phyloP scores from a whole-genome alignment of 768 basidiomycete genomes.

The Pleurotus giganteus region DNA sequence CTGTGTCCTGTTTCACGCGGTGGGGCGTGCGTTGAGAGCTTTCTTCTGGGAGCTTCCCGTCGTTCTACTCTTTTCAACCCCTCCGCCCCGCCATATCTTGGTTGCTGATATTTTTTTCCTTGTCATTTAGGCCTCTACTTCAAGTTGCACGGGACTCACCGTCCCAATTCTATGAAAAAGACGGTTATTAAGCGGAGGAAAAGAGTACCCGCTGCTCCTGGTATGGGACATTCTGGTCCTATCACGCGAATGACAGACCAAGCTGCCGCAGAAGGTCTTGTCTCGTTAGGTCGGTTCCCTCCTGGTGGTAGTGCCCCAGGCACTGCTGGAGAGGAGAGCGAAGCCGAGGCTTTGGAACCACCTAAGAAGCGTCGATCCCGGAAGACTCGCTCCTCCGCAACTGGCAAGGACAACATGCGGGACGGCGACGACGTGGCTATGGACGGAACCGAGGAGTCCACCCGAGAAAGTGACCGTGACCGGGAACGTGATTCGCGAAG shows the following conservation, averaged over 20 bases:
- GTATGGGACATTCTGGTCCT: conserved; percentile 24
- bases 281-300: conserved; percentile 67
- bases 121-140: conserved; percentile 88
- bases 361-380: conserved; percentile 61
- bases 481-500: conserved; percentile 6
- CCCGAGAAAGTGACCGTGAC: conserved; percentile 20
- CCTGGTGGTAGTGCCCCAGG: conserved; percentile 30
- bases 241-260: conserved; percentile 66
- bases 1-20: conserved; percentile 11
- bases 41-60: conserved; percentile 1
- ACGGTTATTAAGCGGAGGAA: conserved; percentile 98
- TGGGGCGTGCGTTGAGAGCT: not conserved
- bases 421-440: conserved; percentile 50
- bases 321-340: conserved; percentile 37
- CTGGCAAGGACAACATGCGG: conserved; percentile 6
- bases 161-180: conserved; percentile 99
- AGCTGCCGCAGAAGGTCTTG: conserved; percentile 86
- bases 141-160: conserved; percentile 95
- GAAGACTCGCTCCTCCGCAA: conserved; percentile 22
- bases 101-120: conserved; percentile 18
- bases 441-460: conserved; percentile 36
- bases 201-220: conserved; percentile 90
- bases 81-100: not conserved
- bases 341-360: conserved; percentile 38
- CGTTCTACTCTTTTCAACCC: conserved; percentile 11